A percentile compares a stretch with the other conserved stretches of the same genome.
Evolutionary conservation across 2,329 filamentous ascomycete species (phyloP).

Genomic region (Nakataea oryzae): DNA sequence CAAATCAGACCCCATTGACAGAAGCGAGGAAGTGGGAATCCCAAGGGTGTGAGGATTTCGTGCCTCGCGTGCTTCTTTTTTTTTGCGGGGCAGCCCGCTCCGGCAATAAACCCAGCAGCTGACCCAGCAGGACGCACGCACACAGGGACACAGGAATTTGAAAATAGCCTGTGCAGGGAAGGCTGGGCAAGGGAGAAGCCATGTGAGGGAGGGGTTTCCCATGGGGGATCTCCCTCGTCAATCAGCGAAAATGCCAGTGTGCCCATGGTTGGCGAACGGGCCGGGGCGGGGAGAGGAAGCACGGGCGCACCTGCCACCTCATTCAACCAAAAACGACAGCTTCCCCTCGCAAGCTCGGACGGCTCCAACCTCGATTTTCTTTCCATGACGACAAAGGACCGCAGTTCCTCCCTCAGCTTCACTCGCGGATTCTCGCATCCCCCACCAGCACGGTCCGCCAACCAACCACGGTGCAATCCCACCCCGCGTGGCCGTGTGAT

Average conservation of each 20-base stretch:
- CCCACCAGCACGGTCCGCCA: background rate
- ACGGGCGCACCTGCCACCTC: background rate
- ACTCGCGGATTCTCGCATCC: background rate
- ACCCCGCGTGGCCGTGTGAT: background rate
- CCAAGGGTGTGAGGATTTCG: background rate
- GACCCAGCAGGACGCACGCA: background rate
- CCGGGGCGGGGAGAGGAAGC: background rate
- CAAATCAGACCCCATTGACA: background rate
- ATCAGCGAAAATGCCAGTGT: too few species aligned
- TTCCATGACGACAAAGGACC: too few species aligned
- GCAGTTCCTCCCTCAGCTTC: background rate
- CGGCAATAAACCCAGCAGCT: background rate
- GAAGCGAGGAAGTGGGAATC: too few species aligned
- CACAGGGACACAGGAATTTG: background rate
- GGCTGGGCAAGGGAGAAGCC: background rate
- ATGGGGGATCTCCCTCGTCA: background rate
- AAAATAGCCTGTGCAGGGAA: background rate
- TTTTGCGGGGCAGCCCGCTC: background rate
- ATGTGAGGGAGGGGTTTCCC: background rate
- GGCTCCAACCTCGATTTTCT: too few species aligned
- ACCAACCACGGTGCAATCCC: background rate
- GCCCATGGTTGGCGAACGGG: too few species aligned
- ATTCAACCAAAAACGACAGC: background rate
- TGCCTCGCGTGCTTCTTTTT: too few species aligned
- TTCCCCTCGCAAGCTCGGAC: too few species aligned